These are phyloP conservation scores for Tilletia indica DNA, from an alignment of 1,284 basidiomycete species.

Conservation along the genomic window DNA sequence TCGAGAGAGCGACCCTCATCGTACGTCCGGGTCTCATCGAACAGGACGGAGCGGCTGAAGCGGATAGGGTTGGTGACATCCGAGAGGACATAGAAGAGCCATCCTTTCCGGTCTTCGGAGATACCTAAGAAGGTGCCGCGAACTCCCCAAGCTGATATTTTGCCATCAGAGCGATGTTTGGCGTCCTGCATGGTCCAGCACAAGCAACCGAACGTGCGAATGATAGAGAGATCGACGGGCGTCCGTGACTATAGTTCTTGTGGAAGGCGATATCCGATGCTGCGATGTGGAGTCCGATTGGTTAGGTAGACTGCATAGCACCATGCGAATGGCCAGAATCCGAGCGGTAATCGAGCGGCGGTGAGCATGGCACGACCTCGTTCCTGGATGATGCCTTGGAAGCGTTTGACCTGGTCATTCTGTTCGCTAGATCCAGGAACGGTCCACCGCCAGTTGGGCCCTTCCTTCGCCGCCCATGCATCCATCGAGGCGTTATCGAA, in stretches of 20 bases:
- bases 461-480: not conserved
- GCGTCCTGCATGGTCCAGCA: not conserved
- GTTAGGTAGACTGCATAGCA: not conserved
- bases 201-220: not conserved
- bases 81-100: no score
- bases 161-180: no score
- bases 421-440: no score
- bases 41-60: no score
- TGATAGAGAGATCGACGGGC: not conserved
- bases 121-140: no score
- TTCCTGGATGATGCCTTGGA: not conserved
- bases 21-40: no score
- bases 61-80: no score
- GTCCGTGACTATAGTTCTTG: not conserved
- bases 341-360: not conserved
- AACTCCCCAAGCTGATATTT: no score
- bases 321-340: not conserved
- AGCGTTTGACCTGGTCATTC: not conserved
- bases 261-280: not conserved
- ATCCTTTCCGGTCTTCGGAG: no score
- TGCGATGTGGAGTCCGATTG: not conserved
- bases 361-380: not conserved
- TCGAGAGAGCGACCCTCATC: no score
- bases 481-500: not conserved
- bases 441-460: not conserved